A percentile compares a stretch with the other conserved stretches of the same genome.
phyloP scores from a whole-genome alignment of 148 eudicot species.

The Camellia granthamiana region DNA sequence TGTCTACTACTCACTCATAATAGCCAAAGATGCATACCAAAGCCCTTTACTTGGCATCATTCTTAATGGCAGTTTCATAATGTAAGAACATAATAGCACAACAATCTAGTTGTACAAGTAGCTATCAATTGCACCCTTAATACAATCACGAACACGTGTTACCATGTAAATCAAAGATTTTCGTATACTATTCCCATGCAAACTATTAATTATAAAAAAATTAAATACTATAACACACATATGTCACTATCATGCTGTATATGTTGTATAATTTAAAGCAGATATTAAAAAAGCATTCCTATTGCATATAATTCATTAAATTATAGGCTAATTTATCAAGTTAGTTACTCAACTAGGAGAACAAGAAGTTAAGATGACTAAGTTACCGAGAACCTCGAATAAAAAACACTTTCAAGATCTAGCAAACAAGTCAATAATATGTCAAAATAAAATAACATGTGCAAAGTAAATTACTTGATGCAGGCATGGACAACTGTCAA shows the following conservation, averaged over 20 bases:
- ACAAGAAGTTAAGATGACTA: too few species aligned
- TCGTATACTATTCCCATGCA: too few species aligned
- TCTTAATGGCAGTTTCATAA: too few species aligned
- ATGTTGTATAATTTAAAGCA: too few species aligned
- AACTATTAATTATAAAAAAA: neutral
- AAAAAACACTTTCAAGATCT: neutral
- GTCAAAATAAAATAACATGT: neutral
- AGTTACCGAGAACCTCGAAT: neutral
- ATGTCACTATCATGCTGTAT: neutral
- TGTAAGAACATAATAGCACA: too few species aligned
- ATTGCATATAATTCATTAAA: neutral
- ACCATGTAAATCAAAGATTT: too few species aligned
- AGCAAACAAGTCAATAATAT: neutral
- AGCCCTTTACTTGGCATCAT: too few species aligned
- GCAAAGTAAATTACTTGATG: conserved; percentile 62
- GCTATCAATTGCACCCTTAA: too few species aligned
- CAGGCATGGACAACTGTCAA: conserved; percentile 95
- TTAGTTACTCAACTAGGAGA: neutral
- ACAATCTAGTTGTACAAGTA: too few species aligned
- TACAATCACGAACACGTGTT: too few species aligned
- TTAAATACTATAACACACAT: neutral
- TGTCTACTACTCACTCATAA: too few species aligned
- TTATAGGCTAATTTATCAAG: neutral
- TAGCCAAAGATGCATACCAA: too few species aligned
- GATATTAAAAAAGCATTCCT: neutral